Percentiles rank a stretch among this genome's conserved stretches.
Conservation (phyloP, 1,284 basidiomycete genomes). For the Termitomyces sp. region DNA sequence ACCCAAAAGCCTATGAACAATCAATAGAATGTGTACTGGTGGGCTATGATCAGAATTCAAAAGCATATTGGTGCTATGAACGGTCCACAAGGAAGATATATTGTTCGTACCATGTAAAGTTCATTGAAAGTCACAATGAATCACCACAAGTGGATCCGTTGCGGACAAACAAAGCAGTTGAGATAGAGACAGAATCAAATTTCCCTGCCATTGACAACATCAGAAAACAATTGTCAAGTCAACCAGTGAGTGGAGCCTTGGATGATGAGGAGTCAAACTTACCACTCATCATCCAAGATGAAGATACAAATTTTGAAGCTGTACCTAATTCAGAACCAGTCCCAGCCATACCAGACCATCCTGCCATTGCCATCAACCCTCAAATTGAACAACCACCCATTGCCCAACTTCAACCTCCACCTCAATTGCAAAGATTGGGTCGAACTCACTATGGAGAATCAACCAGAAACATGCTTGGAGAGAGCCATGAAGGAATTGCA, state of each 20-base stretch:
- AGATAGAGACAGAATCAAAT: not conserved
- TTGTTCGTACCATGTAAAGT: no score
- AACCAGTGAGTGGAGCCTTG: not conserved
- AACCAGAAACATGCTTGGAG: not conserved
- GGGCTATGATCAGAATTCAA: no score
- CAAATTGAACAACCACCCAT: not conserved
- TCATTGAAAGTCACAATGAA: no score
- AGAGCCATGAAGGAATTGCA: not conserved
- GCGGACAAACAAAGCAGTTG: not conserved
- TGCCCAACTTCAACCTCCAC: not conserved
- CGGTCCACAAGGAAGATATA: no score
- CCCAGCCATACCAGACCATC: not conserved
- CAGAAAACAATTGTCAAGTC: not conserved
- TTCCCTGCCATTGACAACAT: not conserved
- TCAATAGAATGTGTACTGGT: no score
- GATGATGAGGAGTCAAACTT: not conserved
- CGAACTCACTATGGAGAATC: not conserved
- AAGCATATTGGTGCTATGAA: no score
- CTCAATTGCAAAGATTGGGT: not conserved
- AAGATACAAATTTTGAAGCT: not conserved
- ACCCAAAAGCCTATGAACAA: no score
- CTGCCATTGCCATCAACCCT: not conserved
- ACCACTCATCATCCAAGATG: not conserved
- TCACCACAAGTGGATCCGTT: not conserved
- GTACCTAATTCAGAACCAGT: not conserved